Evolutionary conservation across 768 basidiomycete species (phyloP), one percentile per base, ranked within the genome.

Genomic region (Chalciporus sphaerocephalus): DNA sequence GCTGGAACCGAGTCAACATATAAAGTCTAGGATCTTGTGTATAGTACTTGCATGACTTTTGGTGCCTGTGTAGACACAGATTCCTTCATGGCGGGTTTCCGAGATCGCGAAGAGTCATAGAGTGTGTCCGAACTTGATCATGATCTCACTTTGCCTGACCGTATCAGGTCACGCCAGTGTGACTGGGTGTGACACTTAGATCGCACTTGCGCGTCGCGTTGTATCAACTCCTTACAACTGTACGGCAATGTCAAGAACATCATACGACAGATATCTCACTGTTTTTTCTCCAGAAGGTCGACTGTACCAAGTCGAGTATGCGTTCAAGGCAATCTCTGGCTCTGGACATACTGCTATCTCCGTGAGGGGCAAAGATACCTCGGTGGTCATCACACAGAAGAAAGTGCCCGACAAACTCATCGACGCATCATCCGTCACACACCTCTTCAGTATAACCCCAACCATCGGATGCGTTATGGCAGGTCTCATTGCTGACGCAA

Each of bases 221-320:
- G 15, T 27, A 13, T 47, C 49, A 50, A 53, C 52, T 60, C 55
- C 50, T 52, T 61, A 32, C 5, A 15, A 58, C 62, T 22, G 20
- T 40, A 74, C 62, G 63, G 92, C 64, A 62, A 96, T 95, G 93
- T 93, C 92, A 54, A 80, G 93, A 60, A 91, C 92, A 48, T 94
- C 92, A 21, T 95, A 96, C 69, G 93, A 96, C 66, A 78, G 92
- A 76, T 97, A 91, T 69, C 82, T 98, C 36, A 97, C 95, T 21
- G 90, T 97, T 55, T 96, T 96, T 74, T 96, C 92, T 2, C 93
- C 93, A 2, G 92, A 99, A 72, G 96, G 96, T 32, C 82, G 95
- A 46, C 72, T 99, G 48, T 99, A 98, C 65, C 96, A 99, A 93
- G 95, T 98, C 64, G 96, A 98, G 73, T 98, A 98, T 76, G 95